These are phyloP conservation scores for Lycium ferocissimum DNA, from an alignment of 257 asterid genomes.

Conservation along the genomic window DNA sequence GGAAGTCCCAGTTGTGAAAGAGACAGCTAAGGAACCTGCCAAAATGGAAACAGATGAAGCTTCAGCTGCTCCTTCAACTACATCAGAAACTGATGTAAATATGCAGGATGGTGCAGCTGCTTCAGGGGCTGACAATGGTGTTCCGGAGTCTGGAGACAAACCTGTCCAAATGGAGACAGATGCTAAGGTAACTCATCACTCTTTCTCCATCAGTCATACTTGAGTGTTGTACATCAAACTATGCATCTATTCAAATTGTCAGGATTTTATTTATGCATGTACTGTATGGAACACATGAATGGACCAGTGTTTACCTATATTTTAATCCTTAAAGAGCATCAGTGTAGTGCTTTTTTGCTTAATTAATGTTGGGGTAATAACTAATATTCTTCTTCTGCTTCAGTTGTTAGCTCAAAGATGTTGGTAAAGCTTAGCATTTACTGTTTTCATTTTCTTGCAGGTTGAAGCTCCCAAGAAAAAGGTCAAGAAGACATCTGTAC, in stretches of 20 bases:
- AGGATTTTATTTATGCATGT: not conserved
- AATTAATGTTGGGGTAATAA: not conserved
- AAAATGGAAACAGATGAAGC: constrained; percentile 75
- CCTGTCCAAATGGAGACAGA: constrained; percentile 83
- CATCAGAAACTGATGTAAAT: constrained; percentile 58
- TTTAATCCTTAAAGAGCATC: not conserved
- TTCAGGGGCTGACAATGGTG: constrained; percentile 73
- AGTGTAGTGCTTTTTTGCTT: not conserved
- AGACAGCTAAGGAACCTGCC: constrained; percentile 57
- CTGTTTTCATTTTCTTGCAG: constrained; percentile 29
- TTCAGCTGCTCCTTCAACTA: constrained; percentile 46
- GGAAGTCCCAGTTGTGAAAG: constrained; percentile 71
- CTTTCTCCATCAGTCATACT: not conserved
- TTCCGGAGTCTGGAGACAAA: constrained; percentile 65
- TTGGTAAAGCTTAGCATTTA: not conserved
- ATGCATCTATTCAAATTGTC: not conserved
- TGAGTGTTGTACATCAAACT: not conserved
- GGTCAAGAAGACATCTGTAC: constrained; percentile 76
- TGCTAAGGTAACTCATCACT: constrained; percentile 60
- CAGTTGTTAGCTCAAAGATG: not conserved
- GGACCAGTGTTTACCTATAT: not conserved
- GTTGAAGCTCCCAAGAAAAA: constrained; percentile 85
- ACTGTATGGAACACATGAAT: no score
- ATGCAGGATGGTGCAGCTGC: constrained; percentile 69
- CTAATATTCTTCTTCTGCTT: not conserved